Evolutionary conservation across 1,284 basidiomycete species (phyloP), one percentile per base, ranked within the genome.

Genomic region (Tylopilus sp.): DNA sequence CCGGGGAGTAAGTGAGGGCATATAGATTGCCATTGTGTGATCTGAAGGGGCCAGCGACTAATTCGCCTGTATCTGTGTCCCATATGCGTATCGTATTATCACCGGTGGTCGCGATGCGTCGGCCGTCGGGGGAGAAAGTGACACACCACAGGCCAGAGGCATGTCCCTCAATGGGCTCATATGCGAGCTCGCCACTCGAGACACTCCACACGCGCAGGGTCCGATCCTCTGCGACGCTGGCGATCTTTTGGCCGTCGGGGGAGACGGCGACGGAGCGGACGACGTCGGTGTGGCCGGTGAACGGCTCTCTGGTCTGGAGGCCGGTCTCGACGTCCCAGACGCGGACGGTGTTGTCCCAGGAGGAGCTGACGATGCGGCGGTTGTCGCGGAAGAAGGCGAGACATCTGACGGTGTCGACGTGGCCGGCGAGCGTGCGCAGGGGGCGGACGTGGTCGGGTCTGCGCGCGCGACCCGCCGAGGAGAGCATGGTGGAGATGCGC

Each of bases 51-150:
- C 64, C 66, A 46, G 56, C 57, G 50, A 70, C 56, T 39, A 60
- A 44, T 20, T 56, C 49, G 7, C 64, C 68, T 19, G 66, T 64
- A 49, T 66, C 61, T 26, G 63, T 43, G 52, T 70, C 68, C 67
- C 69, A 69, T 52, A 69, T 46, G 53, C 67, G 62, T 48, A 72
- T 65, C 3, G 69, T 69, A 41, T 62, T 63, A 46, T 72, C 70
- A 2, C 68, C 69, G 2, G 67, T 67, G 19, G 69, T 71, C 19
- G 68, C 67, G 43, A 72, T 60, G 29, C 60, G 60, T 19, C 55
- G 62, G 40, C 70, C 65, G 50, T 72, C 48, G 40, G 69, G 70
- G 24, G 67, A 71, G 57, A 70, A 65, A 3, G 64, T 49, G 53
- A 70, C 65, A 45, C 60, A 66, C 64, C 66, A 66, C 15, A 70